Base-by-base conservation (phyloP, 768 basidiomycete genomes). In the Hygrophoropsis aurantiaca region DNA sequence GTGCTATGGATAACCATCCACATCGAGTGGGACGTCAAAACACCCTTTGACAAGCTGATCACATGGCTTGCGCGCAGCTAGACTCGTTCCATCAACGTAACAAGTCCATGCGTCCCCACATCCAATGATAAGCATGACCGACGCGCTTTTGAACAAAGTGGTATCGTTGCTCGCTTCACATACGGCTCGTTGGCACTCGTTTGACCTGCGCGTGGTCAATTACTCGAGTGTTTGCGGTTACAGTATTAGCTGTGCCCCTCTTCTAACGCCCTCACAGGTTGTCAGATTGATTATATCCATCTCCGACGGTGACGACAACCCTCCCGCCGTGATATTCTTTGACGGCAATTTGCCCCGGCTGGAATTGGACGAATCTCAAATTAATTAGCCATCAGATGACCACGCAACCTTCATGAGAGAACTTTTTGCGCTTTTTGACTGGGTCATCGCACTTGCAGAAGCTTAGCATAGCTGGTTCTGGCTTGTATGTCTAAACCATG, bases 311-410 rank as follows among this genome's bases (percentile, higher is more conserved):
- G 27, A 13, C 27, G 27, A 7, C 7, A 66, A 74, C 41, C 46
- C 46, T 4, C 50, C 52, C 34, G 7, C 27, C 7, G 13, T 30
- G 7, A 65, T 73, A 9, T 71, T 79, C 15, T 82, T 88, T 55
- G 72, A 77, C 3, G 73, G 75, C 23, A 73, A 73, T 15, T 62
- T 66, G 9, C 87, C 87, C 1, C 72, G 67, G 8, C 67, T 90
- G 13, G 65, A 60, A 16, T 55, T 65, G 3, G 21, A 58, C 53
- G 19, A 72, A 77, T 15, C 58, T 89, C 18, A 77, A 84, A 54
- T 67, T 89, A 33, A 77, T 80, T 0, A 87, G 77, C 65, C 85
- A 86, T 55, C 61, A 74, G 7, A 69, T 74, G 23, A 79, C 84
- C 55, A 82, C 82, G 13, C 78, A 84, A 11, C 87, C 85, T 1